Percentiles rank a stretch among this genome's conserved stretches.
These are phyloP conservation scores for Aspergillus thermomutatus DNA, from an alignment of 2,329 filamentous ascomycete genomes.

Conservation along the genomic window DNA sequence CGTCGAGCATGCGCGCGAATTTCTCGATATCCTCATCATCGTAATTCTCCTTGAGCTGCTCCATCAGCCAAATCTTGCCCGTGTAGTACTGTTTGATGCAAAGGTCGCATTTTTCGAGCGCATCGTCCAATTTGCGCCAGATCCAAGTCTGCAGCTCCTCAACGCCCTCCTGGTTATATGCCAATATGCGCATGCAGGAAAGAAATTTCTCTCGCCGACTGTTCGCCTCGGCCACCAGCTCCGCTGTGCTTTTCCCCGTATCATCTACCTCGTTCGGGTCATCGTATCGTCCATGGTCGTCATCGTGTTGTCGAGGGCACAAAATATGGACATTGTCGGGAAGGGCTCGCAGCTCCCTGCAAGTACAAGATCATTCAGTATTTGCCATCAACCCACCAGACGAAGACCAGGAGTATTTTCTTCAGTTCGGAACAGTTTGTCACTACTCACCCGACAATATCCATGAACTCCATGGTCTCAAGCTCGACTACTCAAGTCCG, in stretches of 20 bases:
- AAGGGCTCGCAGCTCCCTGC: conserved; percentile 43
- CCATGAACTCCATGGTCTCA: conserved; percentile 40
- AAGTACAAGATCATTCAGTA: conserved; percentile 9
- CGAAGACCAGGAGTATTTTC: background rate
- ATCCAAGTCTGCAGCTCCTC: conserved; percentile 61
- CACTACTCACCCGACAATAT: conserved; percentile 38
- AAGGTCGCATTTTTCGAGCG: conserved; percentile 62
- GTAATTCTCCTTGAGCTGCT: conserved; percentile 57
- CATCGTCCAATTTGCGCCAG: conserved; percentile 53
- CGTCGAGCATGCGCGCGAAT: conserved; percentile 57
- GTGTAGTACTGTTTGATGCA: conserved; percentile 75
- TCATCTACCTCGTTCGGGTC: conserved; percentile 51
- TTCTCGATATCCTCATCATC: conserved; percentile 46
- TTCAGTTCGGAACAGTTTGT: background rate
- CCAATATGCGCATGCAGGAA: conserved; percentile 66
- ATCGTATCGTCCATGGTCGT: conserved; percentile 64
- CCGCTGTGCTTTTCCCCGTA: conserved; percentile 32
- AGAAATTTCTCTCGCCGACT: conserved; percentile 61
- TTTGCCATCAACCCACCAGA: background rate
- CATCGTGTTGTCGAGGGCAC: conserved; percentile 62
- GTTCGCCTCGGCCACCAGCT: conserved; percentile 54
- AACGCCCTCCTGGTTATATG: conserved; percentile 60
- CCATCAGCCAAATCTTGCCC: conserved; percentile 60
- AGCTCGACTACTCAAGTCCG: conserved; percentile 7
- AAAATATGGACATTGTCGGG: conserved; percentile 59